Percentiles rank a stretch among this genome's conserved stretches.
phyloP scores from a whole-genome alignment of 2,329 filamentous ascomycete genomes.

The Conoideocrella luteorostrata region DNA sequence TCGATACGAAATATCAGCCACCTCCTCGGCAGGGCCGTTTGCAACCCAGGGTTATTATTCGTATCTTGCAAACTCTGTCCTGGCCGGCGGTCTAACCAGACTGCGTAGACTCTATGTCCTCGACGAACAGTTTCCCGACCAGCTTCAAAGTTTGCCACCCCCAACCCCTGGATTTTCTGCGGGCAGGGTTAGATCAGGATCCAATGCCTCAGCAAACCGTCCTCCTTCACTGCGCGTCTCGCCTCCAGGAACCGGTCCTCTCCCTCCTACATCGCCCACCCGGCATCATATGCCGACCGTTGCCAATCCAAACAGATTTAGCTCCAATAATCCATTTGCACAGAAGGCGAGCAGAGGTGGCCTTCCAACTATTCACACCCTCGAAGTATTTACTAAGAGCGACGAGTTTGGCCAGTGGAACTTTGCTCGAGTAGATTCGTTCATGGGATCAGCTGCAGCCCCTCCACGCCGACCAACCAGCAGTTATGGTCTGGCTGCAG shows the following conservation, averaged over 20 bases:
- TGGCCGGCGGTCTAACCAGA: slow-evolving; percentile 66
- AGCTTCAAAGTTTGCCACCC: slow-evolving; percentile 65
- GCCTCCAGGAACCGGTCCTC: slow-evolving; percentile 17
- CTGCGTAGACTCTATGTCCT: slow-evolving; percentile 78
- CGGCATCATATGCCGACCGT: slow-evolving; percentile 20
- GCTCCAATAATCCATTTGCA: slow-evolving; percentile 55
- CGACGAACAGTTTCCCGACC: slow-evolving; percentile 75
- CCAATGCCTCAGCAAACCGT: slow-evolving; percentile 20
- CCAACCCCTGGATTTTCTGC: slow-evolving; percentile 38
- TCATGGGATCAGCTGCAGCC: slow-evolving; percentile 19
- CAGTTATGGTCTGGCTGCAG: slow-evolving; percentile 51
- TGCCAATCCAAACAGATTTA: slow-evolving; percentile 37
- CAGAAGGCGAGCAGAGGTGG: slow-evolving; percentile 18
- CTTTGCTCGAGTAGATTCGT: slow-evolving; percentile 42
- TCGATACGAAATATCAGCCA: slow-evolving; percentile 74
- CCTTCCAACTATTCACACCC: slow-evolving; percentile 41
- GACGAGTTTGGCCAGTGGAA: slow-evolving; percentile 54
- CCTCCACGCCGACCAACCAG: slow-evolving; percentile 39
- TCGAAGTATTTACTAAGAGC: slow-evolving; percentile 55
- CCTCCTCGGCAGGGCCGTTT: slow-evolving; percentile 50
- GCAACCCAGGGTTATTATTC: slow-evolving; percentile 65
- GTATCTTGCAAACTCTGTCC: slow-evolving; percentile 78
- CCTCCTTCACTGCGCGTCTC: slow-evolving; percentile 11
- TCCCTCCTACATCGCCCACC: slow-evolving; percentile 18
- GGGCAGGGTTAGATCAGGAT: slow-evolving; percentile 25